phyloP scores from a whole-genome alignment of 1,284 basidiomycete genomes.

The Ustilago sp. region DNA sequence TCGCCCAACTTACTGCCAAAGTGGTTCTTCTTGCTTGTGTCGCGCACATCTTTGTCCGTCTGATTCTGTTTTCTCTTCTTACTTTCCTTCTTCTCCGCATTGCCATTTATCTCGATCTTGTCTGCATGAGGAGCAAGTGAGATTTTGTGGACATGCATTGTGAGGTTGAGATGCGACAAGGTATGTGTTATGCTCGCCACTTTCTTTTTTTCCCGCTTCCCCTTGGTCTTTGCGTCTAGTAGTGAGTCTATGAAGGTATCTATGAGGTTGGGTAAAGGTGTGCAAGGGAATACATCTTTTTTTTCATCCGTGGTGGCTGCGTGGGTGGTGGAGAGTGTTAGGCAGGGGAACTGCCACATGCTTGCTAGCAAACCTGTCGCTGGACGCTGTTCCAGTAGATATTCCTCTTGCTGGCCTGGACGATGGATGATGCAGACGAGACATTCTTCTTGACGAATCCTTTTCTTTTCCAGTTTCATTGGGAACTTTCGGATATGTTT shows the following conservation, averaged over 20 bases:
- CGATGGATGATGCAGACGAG: constrained; percentile 79
- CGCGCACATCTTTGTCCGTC: neutral
- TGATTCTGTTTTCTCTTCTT: neutral
- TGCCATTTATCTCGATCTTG: neutral
- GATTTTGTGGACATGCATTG: constrained; percentile 77
- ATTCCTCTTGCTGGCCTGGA: neutral
- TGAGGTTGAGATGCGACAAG: constrained; percentile 91
- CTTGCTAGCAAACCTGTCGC: constrained; percentile 51
- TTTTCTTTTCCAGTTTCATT: constrained; percentile 86
- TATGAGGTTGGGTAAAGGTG: constrained; percentile 18
- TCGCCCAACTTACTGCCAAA: constrained; percentile 33
- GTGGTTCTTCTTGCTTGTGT: constrained; percentile 32
- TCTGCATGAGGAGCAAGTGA: neutral
- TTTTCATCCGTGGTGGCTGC: constrained; percentile 12
- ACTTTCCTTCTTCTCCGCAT: neutral
- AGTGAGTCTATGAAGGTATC: constrained; percentile 20
- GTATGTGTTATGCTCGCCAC: constrained; percentile 76
- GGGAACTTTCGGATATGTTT: constrained; percentile 79
- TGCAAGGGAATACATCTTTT: constrained; percentile 3
- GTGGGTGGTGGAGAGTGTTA: constrained; percentile 40
- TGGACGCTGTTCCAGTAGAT: constrained; percentile 46
- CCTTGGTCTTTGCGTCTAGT: constrained; percentile 1
- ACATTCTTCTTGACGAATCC: constrained; percentile 84
- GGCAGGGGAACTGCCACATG: constrained; percentile 66
- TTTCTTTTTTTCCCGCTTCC: constrained; percentile 6